Percentiles rank a stretch among this genome's conserved stretches.
These are phyloP conservation scores for Pestalotiopsis sp. DNA, from an alignment of 2,329 filamentous ascomycete species.

Conservation along the genomic window DNA sequence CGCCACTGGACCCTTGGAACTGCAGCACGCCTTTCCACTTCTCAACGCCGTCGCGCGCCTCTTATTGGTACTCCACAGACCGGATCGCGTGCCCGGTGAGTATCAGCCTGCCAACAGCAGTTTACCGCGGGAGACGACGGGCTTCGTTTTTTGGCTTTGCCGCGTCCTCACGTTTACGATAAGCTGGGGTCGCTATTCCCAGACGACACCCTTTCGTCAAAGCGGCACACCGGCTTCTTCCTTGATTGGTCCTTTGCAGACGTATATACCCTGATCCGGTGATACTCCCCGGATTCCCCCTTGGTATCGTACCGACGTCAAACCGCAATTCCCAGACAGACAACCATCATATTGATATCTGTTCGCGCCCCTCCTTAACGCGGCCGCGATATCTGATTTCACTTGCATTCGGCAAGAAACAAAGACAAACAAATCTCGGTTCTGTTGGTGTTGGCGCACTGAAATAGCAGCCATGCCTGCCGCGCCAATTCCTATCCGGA, in stretches of 20 bases:
- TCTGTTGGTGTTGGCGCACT: background rate
- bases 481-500: constrained; percentile 35
- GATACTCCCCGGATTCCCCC: constrained; percentile 12
- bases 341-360: constrained; percentile 8
- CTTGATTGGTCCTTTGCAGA: constrained; percentile 13
- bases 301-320: constrained; percentile 5
- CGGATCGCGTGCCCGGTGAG: constrained; percentile 3
- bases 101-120: constrained; percentile 14
- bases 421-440: background rate
- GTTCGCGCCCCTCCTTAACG: constrained; percentile 9
- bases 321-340: constrained; percentile 5
- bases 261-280: constrained; percentile 17
- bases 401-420: background rate
- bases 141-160: constrained; percentile 12
- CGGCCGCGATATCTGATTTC: constrained; percentile 3
- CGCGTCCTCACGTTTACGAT: constrained; percentile 15
- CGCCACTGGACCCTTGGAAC: constrained; percentile 1
- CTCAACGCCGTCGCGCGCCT: background rate
- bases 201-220: constrained; percentile 14
- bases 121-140: constrained; percentile 12
- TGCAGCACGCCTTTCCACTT: constrained; percentile 3
- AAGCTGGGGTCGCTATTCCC: constrained; percentile 17
- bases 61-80: constrained; percentile 11
- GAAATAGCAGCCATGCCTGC: constrained; percentile 26
- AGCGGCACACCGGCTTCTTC: constrained; percentile 12